Conservation (phyloP, 73 alveolate species). For the Paramecium caudatum region DNA sequence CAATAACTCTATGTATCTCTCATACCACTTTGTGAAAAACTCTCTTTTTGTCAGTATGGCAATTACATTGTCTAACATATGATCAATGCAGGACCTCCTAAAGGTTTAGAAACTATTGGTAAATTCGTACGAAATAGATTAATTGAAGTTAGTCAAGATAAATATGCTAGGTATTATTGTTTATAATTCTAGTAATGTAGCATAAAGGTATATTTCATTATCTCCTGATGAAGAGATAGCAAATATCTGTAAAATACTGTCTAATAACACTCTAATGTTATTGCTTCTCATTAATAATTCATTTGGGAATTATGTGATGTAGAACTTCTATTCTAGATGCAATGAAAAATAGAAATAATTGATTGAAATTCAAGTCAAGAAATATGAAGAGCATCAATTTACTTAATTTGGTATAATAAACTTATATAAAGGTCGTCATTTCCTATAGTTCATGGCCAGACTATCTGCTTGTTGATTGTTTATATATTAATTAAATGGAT, state of each 20-base stretch:
- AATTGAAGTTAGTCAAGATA: constrained; percentile 45
- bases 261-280: background rate
- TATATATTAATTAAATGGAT: constrained; percentile 33
- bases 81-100: constrained; percentile 46
- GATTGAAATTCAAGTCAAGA: background rate
- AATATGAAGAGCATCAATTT: constrained; percentile 42
- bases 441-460: constrained; percentile 26
- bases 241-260: background rate
- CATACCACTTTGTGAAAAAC: constrained; percentile 5
- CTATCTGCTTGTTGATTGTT: constrained; percentile 26
- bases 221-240: constrained; percentile 41
- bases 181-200: constrained; percentile 34
- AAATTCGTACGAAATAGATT: background rate
- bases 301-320: constrained; percentile 64
- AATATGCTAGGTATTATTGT: constrained; percentile 31
- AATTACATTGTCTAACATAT: constrained; percentile 62
- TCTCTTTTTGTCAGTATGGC: constrained; percentile 56
- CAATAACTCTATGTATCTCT: background rate
- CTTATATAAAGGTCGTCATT: constrained; percentile 1
- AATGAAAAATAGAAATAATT: constrained; percentile 40
- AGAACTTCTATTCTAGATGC: constrained; percentile 33
- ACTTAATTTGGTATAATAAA: constrained; percentile 10
- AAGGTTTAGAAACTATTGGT: constrained; percentile 35
- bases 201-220: background rate
- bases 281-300: constrained; percentile 34